These are phyloP conservation scores for Talinum fruticosum DNA, from an alignment of 148 eudicot genomes.

Conservation along the genomic window DNA sequence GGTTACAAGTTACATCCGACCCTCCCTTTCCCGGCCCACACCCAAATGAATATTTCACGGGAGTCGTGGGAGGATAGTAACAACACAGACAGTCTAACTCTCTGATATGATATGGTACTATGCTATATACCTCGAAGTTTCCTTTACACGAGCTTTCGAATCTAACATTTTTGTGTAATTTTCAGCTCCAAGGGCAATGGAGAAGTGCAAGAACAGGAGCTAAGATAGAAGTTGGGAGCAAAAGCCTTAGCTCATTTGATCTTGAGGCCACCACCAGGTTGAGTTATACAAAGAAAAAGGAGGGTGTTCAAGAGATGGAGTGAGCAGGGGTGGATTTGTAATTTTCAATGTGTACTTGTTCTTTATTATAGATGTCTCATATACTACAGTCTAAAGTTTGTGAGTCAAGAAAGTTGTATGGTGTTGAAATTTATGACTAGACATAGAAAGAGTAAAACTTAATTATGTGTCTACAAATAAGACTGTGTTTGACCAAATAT, in stretches of 20 bases:
- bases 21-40: neutral
- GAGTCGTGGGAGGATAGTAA: neutral
- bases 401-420: conserved; percentile 26
- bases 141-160: neutral
- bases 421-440: conserved; percentile 29
- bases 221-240: conserved; percentile 14
- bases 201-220: conserved; percentile 57
- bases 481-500: conserved; percentile 27
- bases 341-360: conserved; percentile 24
- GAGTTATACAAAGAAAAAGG: neutral
- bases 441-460: conserved; percentile 29
- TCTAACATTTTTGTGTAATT: neutral
- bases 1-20: neutral
- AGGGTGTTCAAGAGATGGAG: conserved; percentile 26
- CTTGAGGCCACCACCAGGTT: conserved; percentile 25
- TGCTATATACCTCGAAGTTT: neutral
- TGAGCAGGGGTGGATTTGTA: conserved; percentile 40
- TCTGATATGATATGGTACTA: neutral
- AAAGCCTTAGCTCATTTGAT: conserved; percentile 56
- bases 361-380: conserved; percentile 23
- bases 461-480: conserved; percentile 30
- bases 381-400: conserved; percentile 21
- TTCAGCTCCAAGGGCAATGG: conserved; percentile 68
- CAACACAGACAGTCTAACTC: neutral
- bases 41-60: neutral